Conservation (phyloP, 2,329 filamentous ascomycete species). For the Pseudogymnoascus sp. region DNA sequence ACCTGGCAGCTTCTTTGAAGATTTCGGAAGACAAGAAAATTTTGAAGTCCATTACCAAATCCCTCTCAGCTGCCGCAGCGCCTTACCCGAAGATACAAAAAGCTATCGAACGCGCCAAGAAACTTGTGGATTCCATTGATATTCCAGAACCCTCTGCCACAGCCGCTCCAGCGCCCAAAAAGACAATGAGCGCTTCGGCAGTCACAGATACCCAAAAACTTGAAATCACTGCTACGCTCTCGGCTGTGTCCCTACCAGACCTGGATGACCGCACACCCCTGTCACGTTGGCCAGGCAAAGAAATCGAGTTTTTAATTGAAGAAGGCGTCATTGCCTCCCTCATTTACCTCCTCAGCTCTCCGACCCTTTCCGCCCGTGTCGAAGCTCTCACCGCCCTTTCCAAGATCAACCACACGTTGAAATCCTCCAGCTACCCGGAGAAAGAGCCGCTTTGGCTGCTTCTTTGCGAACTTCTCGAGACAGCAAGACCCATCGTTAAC, state of each 20-base stretch:
- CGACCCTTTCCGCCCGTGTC: constrained; percentile 65
- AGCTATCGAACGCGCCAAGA: constrained; percentile 20
- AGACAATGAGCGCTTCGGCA: background rate
- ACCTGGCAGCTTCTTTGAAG: constrained; percentile 47
- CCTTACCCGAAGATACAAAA: constrained; percentile 29
- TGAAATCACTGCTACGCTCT: background rate
- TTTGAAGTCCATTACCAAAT: constrained; percentile 38
- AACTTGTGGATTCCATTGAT: constrained; percentile 22
- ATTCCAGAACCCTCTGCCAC: constrained; percentile 14
- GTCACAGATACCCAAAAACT: background rate
- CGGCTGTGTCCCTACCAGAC: constrained; percentile 12
- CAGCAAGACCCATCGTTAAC: constrained; percentile 48
- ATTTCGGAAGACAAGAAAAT: constrained; percentile 42
- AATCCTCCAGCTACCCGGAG: constrained; percentile 65
- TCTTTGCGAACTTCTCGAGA: constrained; percentile 72
- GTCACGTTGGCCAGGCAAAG: constrained; percentile 64
- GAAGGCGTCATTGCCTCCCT: constrained; percentile 65
- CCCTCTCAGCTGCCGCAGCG: constrained; percentile 32
- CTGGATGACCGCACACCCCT: constrained; percentile 44
- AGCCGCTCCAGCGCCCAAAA: background rate
- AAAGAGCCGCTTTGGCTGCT: constrained; percentile 73
- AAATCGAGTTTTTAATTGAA: constrained; percentile 69
- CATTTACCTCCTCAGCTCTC: constrained; percentile 66
- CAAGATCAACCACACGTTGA: constrained; percentile 54
- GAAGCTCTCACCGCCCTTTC: constrained; percentile 65